Evolutionary conservation across 495 filamentous ascomycete species (phyloP), one percentile per base, ranked within the genome.

Genomic region (Hypoxylon subgilvum): DNA sequence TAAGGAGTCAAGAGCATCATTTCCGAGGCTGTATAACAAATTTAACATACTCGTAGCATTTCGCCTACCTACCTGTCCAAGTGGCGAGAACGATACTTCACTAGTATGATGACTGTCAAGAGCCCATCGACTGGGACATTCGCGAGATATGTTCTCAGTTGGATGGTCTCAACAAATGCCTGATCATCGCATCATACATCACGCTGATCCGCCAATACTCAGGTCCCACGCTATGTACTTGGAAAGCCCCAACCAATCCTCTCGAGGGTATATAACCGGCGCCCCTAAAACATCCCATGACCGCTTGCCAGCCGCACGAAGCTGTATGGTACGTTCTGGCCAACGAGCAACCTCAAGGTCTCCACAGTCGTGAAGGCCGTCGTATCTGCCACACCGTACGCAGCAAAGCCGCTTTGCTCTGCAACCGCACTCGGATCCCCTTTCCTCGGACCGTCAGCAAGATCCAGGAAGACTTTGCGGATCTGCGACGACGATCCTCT

Each of bases 311-410:
- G 77, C 31, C 89, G 71, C 28, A 92, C 89, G 75, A 94, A 94
- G 72, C 90, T 90, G 75, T 90, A 92, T 19, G 88, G 87, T 28
- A 94, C 89, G 68, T 92, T 92, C 77, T 91, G 86, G 12, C 90
- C 89, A 6, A 92, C 88, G 6, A 94, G 76, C 57, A 92, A 63
- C 38, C 89, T 76, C 7, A 92, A 72, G 27, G 87, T 92, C 71
- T 91, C 88, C 12, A 91, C 89, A 14, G 88, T 91, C 8, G 88
- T 91, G 74, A 89, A 92, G 0, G 88, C 88, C 65, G 82, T 86
- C 22, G 91, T 87, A 63, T 92, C 89, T 18, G 86, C 86, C 27
- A 86, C 83, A 2, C 88, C 88, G 71, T 92, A 92, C 7, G 87
- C 86, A 28, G 85, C 88, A 80, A 89, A 92, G 3, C 89, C 89